phyloP scores from a whole-genome alignment of 1,139 yeast species.

The Nakaseomyces delphensis region DNA sequence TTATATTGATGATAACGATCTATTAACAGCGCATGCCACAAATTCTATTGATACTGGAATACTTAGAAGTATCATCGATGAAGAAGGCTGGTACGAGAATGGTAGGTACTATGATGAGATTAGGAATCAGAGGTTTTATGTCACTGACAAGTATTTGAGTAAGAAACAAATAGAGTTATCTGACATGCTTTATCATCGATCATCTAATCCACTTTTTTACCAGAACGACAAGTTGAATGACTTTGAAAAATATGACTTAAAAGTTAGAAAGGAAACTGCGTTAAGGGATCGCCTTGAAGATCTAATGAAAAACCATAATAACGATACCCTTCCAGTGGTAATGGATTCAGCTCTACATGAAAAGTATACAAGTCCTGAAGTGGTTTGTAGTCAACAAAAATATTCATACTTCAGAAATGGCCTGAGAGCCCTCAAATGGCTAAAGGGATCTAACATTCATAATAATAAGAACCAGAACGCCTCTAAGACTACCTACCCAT shows the following conservation, averaged over 20 bases:
- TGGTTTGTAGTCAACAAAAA: background rate
- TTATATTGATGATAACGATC: background rate
- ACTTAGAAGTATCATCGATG: constrained; percentile 16
- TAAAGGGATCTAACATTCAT: background rate
- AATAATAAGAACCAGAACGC: background rate
- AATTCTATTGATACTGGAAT: constrained; percentile 14
- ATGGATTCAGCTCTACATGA: constrained; percentile 7
- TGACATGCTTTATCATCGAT: constrained; percentile 7
- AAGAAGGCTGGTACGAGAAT: constrained; percentile 16
- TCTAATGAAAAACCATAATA: constrained; percentile 14
- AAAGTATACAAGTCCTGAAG: constrained; percentile 4
- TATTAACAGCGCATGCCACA: background rate
- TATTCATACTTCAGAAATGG: background rate
- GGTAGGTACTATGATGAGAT: constrained; percentile 16
- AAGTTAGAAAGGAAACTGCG: constrained; percentile 19
- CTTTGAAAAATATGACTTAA: constrained; percentile 19
- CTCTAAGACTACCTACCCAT: background rate
- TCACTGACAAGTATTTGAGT: constrained; percentile 15
- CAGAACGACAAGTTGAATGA: constrained; percentile 10
- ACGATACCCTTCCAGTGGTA: constrained; percentile 17
- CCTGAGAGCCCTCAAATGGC: background rate
- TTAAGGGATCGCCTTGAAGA: constrained; percentile 22
- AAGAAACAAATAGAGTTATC: constrained; percentile 9
- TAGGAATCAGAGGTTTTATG: constrained; percentile 18
- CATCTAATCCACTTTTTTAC: constrained; percentile 2